Conservation (phyloP, 495 filamentous ascomycete species). For the Lophiostoma macrostomum region DNA sequence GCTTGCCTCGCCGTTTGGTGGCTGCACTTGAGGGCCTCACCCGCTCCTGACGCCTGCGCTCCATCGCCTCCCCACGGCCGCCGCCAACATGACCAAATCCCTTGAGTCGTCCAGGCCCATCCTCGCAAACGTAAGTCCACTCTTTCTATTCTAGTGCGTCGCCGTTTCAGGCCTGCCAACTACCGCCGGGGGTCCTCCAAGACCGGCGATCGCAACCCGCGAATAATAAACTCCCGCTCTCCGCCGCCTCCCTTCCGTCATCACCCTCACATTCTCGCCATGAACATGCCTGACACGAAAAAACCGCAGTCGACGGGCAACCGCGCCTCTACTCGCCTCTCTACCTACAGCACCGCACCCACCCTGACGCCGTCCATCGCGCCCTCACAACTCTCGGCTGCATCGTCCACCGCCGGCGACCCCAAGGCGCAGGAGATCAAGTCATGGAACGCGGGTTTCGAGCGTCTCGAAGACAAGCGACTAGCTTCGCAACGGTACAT, state of each 20-base stretch:
- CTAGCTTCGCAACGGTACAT: constrained; percentile 81
- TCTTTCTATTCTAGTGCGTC: background rate
- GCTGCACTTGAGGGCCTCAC: background rate
- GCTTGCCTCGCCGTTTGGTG: too few species aligned
- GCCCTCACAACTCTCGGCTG: constrained; percentile 43
- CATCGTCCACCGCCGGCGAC: constrained; percentile 56
- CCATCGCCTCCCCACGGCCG: background rate
- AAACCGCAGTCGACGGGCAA: constrained; percentile 30
- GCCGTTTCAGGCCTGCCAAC: constrained; percentile 11
- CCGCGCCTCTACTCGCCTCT: constrained; percentile 73
- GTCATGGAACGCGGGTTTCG: constrained; percentile 75
- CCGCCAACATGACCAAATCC: constrained; percentile 25
- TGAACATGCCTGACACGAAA: constrained; percentile 1
- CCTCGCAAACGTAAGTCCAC: constrained; percentile 30
- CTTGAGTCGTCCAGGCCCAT: constrained; percentile 35
- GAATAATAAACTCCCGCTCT: constrained; percentile 7
- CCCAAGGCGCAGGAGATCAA: constrained; percentile 67
- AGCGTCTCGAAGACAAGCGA: constrained; percentile 88
- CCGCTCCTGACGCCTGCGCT: background rate
- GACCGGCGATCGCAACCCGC: background rate
- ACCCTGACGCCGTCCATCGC: constrained; percentile 63
- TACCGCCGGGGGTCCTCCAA: background rate
- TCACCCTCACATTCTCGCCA: constrained; percentile 8
- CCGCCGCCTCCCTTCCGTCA: background rate
- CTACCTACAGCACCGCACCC: constrained; percentile 72